Evolutionary conservation across 805 yeast genomes (phyloP), one percentile per base, ranked within the genome.

Genomic region (Nakazawaea ishiwadae): DNA sequence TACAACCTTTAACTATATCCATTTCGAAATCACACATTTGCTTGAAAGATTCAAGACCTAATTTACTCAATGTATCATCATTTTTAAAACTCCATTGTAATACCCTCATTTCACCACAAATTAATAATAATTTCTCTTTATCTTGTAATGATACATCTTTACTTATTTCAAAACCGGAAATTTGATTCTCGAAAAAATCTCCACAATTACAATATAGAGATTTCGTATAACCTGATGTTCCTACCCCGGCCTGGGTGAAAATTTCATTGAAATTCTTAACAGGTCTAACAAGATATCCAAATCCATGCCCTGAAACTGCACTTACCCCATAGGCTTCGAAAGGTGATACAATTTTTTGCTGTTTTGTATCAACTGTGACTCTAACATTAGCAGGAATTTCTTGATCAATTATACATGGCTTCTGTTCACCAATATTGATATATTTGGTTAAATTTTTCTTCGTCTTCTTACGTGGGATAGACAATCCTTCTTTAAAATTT

Each of bases 331-430:
- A 84, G 0, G 93, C 95, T 37, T 73, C 79, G 9, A 65, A 50
- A 6, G 93, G 87, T 1, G 87, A 75, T 0, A 86, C 93, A 10
- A 87, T 75, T 40, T 71, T 73, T 38, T 70, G 72, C 9, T 73
- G 73, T 34, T 75, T 65, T 8, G 79, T 48, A 52, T 90, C 87
- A 2, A 90, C 86, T 0, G 95, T 86, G 8, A 90, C 96, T 49
- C 95, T 68, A 12, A 83, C 87, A 51, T 84, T 79, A 0, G 77
- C 73, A 3, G 96, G 96, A 3, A 86, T 80, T 44, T 79, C 79
- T 48, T 73, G 75, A 15, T 60, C 60, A 6, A 59, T 60, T 54
- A 81, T 81, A 24, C 89, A 50, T 14, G 80, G 69, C 40, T 73
- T 62, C 2, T 66, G 64, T 42, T 69, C 73, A 1, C 97, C 97